Percentiles rank a stretch among this genome's conserved stretches.
These are phyloP conservation scores for Ceratocystis albifundus DNA, from an alignment of 2,329 filamentous ascomycete genomes.

Conservation along the genomic window DNA sequence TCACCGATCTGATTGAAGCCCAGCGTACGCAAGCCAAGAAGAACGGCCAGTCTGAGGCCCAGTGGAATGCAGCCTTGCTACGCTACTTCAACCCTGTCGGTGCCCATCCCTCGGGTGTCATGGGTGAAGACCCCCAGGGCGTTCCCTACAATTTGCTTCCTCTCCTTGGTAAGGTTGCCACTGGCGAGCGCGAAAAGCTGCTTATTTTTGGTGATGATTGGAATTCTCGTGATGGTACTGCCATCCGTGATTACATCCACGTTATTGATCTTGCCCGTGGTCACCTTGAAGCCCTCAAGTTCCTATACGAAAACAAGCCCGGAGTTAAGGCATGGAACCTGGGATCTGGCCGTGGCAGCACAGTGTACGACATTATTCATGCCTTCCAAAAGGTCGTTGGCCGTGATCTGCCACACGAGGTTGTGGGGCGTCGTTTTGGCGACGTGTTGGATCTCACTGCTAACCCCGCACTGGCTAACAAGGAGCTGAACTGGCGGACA, in stretches of 20 bases:
- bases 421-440: slow-evolving; percentile 68
- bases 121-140: slow-evolving; percentile 96
- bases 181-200: slow-evolving; percentile 86
- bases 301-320: slow-evolving; percentile 71
- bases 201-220: slow-evolving; percentile 95
- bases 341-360: slow-evolving; percentile 86
- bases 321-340: slow-evolving; percentile 95
- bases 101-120: slow-evolving; percentile 85
- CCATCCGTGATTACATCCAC: slow-evolving; percentile 97
- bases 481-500: slow-evolving; percentile 86
- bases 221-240: slow-evolving; percentile 75
- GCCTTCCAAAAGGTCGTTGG: slow-evolving; percentile 84
- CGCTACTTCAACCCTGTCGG: slow-evolving; percentile 98
- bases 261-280: slow-evolving; percentile 79
- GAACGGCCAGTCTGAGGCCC: slow-evolving; percentile 60
- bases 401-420: slow-evolving; percentile 73
- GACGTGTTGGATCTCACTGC: slow-evolving; percentile 93
- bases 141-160: slow-evolving; percentile 93
- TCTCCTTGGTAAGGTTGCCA: slow-evolving; percentile 87
- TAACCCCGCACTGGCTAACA: slow-evolving; percentile 75
- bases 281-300: slow-evolving; percentile 80
- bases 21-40: slow-evolving; percentile 75
- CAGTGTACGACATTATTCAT: slow-evolving; percentile 94
- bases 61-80: slow-evolving; percentile 87
- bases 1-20: slow-evolving; percentile 79